Conservation (phyloP, 2,329 filamentous ascomycete species). For the Curvularia verruculosa region DNA sequence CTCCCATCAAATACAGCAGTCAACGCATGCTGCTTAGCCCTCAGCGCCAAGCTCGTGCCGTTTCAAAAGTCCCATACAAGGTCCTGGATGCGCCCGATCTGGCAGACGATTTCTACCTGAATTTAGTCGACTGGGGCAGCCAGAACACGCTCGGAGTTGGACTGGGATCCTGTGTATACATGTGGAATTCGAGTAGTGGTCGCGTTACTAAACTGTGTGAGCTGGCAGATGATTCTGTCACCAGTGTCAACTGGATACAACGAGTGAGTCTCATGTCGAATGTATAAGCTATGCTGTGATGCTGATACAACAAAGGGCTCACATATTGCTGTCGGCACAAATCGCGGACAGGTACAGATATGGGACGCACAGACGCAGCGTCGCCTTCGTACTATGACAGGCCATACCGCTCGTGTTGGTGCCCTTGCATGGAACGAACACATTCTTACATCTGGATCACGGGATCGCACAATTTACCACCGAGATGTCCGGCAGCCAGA, state of each 20-base stretch:
- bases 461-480: slow-evolving; percentile 92
- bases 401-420: slow-evolving; percentile 90
- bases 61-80: slow-evolving; percentile 97
- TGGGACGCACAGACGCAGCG: slow-evolving; percentile 92
- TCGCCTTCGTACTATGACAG: slow-evolving; percentile 92
- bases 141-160: slow-evolving; percentile 94
- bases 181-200: slow-evolving; percentile 95
- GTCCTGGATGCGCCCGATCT: slow-evolving; percentile 95
- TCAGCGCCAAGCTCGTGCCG: slow-evolving; percentile 82
- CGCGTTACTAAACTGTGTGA: slow-evolving; percentile 94
- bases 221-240: slow-evolving; percentile 89
- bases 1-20: slow-evolving; percentile 89
- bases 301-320: slow-evolving; percentile 65
- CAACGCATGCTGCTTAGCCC: slow-evolving; percentile 93
- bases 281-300: not conserved
- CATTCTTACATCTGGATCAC: slow-evolving; percentile 92
- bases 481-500: slow-evolving; percentile 92
- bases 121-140: slow-evolving; percentile 96
- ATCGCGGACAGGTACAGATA: slow-evolving; percentile 93
- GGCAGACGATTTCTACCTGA: slow-evolving; percentile 96
- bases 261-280: slow-evolving; percentile 57
- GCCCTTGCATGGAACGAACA: slow-evolving; percentile 98
- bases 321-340: slow-evolving; percentile 92
- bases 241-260: slow-evolving; percentile 98
- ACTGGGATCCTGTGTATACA: slow-evolving; percentile 90